Conservation (phyloP, 495 filamentous ascomycete species). For the Aspergillus heteromorphus region DNA sequence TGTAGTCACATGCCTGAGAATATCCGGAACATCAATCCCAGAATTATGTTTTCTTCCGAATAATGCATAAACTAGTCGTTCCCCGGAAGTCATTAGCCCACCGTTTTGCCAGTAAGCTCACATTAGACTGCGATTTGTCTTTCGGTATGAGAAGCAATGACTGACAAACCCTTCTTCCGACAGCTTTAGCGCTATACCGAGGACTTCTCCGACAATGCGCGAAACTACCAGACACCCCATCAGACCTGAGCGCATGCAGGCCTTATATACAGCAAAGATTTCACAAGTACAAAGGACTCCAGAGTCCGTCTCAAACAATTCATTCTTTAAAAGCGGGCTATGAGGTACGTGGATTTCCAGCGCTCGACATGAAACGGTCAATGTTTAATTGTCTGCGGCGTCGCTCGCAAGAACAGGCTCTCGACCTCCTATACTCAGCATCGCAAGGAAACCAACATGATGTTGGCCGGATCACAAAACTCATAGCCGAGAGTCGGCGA, state of each 20-base stretch:
- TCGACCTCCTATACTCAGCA: slow-evolving; percentile 37
- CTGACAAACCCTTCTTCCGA: slow-evolving; percentile 9
- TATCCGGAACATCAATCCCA: background rate
- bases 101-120: slow-evolving; percentile 59
- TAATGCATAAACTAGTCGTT: slow-evolving; percentile 41
- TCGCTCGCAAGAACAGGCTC: slow-evolving; percentile 18
- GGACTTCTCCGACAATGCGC: slow-evolving; percentile 60
- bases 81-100: slow-evolving; percentile 48
- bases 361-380: background rate
- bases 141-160: background rate
- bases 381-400: slow-evolving; percentile 14
- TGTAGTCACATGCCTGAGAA: slow-evolving; percentile 2
- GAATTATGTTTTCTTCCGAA: slow-evolving; percentile 10
- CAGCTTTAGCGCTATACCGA: slow-evolving; percentile 70
- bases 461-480: slow-evolving; percentile 15
- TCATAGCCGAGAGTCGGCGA: slow-evolving; percentile 19
- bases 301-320: slow-evolving; percentile 47
- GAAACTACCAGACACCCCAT: slow-evolving; percentile 38
- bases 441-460: slow-evolving; percentile 26
- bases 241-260: slow-evolving; percentile 36
- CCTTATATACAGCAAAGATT: slow-evolving; percentile 52
- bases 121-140: background rate
- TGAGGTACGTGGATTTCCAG: slow-evolving; percentile 36
- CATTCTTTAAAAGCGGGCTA: slow-evolving; percentile 62
- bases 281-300: slow-evolving; percentile 48